A percentile compares a stretch with the other conserved stretches of the same genome.
Evolutionary conservation across 371 early-diverging fungal genomes (phyloP).

Genomic region (Mortierella polycephala): DNA sequence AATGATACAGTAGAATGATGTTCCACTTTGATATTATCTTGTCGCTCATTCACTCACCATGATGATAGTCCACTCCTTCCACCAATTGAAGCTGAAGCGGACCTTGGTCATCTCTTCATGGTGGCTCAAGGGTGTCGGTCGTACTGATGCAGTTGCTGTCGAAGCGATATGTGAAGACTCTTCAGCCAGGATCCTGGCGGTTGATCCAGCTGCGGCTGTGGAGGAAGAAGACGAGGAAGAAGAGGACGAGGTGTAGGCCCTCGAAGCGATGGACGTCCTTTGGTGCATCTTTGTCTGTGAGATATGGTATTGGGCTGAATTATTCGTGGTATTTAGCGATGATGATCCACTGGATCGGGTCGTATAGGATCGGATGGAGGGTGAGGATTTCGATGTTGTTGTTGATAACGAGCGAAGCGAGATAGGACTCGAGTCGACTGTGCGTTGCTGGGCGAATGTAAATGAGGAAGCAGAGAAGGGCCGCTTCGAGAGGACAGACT

Average conservation of each 20-base stretch:
- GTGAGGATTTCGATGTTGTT: not conserved
- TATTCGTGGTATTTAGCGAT: not conserved
- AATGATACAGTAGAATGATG: not conserved
- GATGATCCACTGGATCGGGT: conserved; percentile 14
- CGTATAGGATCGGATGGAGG: conserved; percentile 4
- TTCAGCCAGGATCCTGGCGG: conserved; percentile 22
- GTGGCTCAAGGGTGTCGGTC: conserved; percentile 18
- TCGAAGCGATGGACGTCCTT: conserved; percentile 6
- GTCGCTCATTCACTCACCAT: conserved; percentile 35
- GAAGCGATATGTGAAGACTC: conserved; percentile 8
- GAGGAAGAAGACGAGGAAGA: conserved; percentile 21
- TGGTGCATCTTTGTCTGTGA: not conserved
- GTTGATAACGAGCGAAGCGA: not conserved
- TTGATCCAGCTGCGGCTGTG: conserved; percentile 7
- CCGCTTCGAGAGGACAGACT: conserved; percentile 4
- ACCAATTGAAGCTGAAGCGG: conserved; percentile 58
- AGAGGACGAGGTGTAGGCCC: conserved; percentile 15
- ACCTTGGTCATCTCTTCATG: conserved; percentile 52
- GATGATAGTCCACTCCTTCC: conserved; percentile 63
- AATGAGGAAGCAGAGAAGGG: not conserved
- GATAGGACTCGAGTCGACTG: no score
- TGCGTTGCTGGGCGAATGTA: no score
- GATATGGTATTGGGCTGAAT: not conserved
- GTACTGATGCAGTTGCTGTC: not conserved
- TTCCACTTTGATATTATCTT: no score